These are phyloP conservation scores for Aspergillus pseudoglaucus DNA, from an alignment of 2,329 filamentous ascomycete species.

Conservation along the genomic window DNA sequence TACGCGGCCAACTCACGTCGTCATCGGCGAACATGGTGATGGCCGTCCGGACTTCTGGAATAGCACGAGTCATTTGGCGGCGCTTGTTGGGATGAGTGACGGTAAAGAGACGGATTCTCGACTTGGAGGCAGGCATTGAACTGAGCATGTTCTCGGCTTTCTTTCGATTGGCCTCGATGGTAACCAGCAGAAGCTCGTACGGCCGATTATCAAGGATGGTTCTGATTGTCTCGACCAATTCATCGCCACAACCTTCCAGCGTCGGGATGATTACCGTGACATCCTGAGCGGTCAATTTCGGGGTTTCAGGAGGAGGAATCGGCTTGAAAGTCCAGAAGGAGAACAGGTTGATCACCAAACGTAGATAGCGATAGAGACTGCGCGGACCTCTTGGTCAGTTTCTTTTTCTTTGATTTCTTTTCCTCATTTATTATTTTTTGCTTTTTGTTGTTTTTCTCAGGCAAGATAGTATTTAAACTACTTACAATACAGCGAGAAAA, in stretches of 20 bases:
- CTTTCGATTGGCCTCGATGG: conserved; percentile 70
- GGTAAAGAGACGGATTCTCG: conserved; percentile 66
- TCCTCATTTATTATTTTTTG: not conserved
- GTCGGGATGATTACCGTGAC: conserved; percentile 93
- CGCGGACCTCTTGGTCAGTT: conserved; percentile 5
- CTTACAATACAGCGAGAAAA: conserved; percentile 39
- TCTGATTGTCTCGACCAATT: conserved; percentile 71
- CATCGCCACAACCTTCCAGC: conserved; percentile 78
- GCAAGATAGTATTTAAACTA: conserved; percentile 7
- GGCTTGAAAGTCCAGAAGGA: conserved; percentile 85
- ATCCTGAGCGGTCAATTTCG: conserved; percentile 72
- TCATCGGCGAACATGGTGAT: conserved; percentile 94
- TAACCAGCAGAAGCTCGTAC: conserved; percentile 73
- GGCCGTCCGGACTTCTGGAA: conserved; percentile 72
- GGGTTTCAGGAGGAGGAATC: conserved; percentile 72
- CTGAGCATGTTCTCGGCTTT: conserved; percentile 58
- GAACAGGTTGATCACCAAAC: conserved; percentile 75
- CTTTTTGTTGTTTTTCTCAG: not conserved
- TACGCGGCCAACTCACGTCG: conserved; percentile 86
- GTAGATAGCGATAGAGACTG: conserved; percentile 82
- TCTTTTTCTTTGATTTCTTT: not conserved
- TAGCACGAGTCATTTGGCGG: conserved; percentile 83
- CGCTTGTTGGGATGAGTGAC: conserved; percentile 90
- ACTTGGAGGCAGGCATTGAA: conserved; percentile 51
- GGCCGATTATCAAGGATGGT: conserved; percentile 49